Conservation (phyloP, 345 rosid genomes). For the Citrus glauca region DNA sequence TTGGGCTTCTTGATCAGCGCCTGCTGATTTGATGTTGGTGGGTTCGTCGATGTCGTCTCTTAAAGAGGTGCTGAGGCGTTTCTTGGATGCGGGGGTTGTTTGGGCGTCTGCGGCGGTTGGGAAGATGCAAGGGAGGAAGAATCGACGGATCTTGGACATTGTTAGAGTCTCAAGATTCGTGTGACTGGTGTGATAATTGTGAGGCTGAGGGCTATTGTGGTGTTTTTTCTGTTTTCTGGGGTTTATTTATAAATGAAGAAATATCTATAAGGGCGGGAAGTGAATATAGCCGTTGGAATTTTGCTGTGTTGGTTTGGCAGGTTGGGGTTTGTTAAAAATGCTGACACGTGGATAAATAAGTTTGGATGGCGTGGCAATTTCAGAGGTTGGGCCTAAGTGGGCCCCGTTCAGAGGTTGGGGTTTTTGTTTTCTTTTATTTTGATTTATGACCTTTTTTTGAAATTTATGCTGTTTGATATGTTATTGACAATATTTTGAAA, state of each 20-base stretch:
- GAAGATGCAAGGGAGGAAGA: constrained; percentile 64
- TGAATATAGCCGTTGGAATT: constrained; percentile 16
- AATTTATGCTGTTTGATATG: background rate
- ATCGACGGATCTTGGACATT: constrained; percentile 73
- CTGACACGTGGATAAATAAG: background rate
- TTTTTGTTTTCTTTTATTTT: too few relatives aligned
- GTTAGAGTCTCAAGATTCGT: constrained; percentile 8
- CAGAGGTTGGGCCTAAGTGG: background rate
- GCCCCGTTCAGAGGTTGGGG: too few relatives aligned
- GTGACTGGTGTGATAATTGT: background rate
- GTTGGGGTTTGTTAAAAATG: background rate
- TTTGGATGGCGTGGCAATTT: background rate
- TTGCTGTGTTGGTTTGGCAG: background rate
- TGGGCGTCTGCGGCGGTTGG: constrained; percentile 31
- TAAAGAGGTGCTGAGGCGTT: constrained; percentile 73
- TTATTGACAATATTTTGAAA: too few relatives aligned
- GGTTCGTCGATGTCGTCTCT: constrained; percentile 46
- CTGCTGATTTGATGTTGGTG: background rate
- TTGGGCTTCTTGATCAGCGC: background rate
- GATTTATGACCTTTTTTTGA: too few relatives aligned
- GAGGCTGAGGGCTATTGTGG: background rate
- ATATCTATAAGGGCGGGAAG: constrained; percentile 21
- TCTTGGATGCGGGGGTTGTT: constrained; percentile 34
- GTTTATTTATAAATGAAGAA: background rate
- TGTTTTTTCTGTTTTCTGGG: background rate